Base-by-base conservation (phyloP, 2,329 filamentous ascomycete genomes). In the Xylaria sp. region DNA sequence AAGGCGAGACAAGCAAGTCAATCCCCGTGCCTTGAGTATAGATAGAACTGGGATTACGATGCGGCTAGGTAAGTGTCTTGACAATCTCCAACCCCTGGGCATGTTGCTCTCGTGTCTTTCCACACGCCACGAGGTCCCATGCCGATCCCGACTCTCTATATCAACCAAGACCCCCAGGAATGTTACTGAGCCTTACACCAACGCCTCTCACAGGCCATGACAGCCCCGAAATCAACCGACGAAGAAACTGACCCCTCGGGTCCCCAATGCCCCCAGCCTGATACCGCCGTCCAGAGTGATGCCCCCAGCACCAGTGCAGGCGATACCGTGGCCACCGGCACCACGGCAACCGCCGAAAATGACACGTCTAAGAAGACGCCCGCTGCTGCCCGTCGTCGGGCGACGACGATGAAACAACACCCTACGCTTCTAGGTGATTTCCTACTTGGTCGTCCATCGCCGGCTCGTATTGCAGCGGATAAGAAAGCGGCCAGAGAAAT, bases 381-480 rank as follows among this genome's bases (percentile, higher is more conserved):
- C 11, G 55, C 41, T 55, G 41, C 69, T 13, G 56, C 61, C 19
- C 73, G 73, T 10, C 69, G 68, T 37, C 71, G 72, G 25, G 62
- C 72, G 25, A 63, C 68, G n/a, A 73, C 72, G 17, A 54, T 66
- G 43, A 73, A 65, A 47, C 61, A 56, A 37, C 70, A 63, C 11
- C 72, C 72, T 23, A 72, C 72, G 2, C 68, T 75, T 25, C 66
- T 75, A 17, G 59, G 56, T 27, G 73, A 75, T 51, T 75, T 75
- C 58, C 53, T 74, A 21, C 67, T 74, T 44, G 72, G 73, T 7
- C 71, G 73, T 41, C 72, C 66, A 37, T 71, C 85, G 9, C 80
- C 85, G 2, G 81, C 82, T n/a, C 81, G 86, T 27, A 63, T 84
- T 15, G 80, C 82, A 1, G 84, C 83, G 8, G 77, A 82, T 44